Percentiles rank a stretch among this genome's conserved stretches.
Conservation (phyloP, 352 stramenopile species). For the Globisporangium echinulatum region DNA sequence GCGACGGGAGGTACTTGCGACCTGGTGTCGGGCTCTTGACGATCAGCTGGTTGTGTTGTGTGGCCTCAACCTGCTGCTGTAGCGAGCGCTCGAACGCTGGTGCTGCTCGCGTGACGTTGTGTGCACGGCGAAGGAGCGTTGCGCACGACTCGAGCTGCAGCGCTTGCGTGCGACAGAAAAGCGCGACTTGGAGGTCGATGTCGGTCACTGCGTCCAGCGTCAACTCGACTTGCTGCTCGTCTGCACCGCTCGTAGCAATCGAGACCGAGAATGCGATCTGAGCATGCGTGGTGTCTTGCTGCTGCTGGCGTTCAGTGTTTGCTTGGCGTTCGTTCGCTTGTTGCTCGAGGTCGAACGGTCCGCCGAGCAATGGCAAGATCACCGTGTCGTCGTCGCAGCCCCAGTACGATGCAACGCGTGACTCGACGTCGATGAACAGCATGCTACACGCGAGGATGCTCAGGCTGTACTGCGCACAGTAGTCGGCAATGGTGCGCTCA, state of each 20-base stretch:
- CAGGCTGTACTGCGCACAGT: slow-evolving; percentile 23
- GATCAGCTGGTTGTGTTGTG: slow-evolving; percentile 5
- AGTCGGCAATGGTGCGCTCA: slow-evolving; percentile 20
- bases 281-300: neutral
- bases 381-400: slow-evolving; percentile 19
- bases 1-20: slow-evolving; percentile 24
- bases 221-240: slow-evolving; percentile 16
- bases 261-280: slow-evolving; percentile 14
- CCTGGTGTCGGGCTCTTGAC: slow-evolving; percentile 21
- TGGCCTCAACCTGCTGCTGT: neutral
- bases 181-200: slow-evolving; percentile 28
- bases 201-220: slow-evolving; percentile 14
- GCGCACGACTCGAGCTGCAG: slow-evolving; percentile 23
- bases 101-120: slow-evolving; percentile 9
- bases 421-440: slow-evolving; percentile 13
- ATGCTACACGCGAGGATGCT: slow-evolving; percentile 10
- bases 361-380: too few species aligned
- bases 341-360: too few species aligned
- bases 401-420: slow-evolving; percentile 38
- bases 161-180: slow-evolving; percentile 27
- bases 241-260: neutral
- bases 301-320: neutral
- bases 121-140: slow-evolving; percentile 22
- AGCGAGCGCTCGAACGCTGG: slow-evolving; percentile 12
- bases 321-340: neutral